Evolutionary conservation across 176 grass and related monocot species (phyloP).

Genomic region (Guadua angustifolia): DNA sequence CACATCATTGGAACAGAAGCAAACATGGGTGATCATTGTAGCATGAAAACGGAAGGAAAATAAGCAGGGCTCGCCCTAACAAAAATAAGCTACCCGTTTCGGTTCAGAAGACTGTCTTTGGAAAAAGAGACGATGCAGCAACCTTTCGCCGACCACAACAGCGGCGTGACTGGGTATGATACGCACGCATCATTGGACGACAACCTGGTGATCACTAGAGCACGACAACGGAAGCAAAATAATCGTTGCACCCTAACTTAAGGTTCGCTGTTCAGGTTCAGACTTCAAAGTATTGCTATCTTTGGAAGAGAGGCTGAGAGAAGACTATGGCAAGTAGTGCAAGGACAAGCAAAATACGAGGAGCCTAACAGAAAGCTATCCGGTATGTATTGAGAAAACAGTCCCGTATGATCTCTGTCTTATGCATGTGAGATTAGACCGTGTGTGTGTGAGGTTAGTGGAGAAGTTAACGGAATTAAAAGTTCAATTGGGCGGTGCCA

Average conservation of each 20-base stretch:
- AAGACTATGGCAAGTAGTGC: no score
- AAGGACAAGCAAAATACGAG: no score
- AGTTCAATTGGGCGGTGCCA: no score
- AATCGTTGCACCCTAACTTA: not conserved
- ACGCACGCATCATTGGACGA: not conserved
- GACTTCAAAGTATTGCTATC: no score
- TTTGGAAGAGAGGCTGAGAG: no score
- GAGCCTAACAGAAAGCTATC: no score
- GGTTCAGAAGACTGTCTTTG: not conserved
- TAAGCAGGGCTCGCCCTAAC: not conserved
- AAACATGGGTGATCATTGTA: not conserved
- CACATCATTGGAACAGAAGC: not conserved
- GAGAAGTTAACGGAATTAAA: no score
- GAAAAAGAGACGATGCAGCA: not conserved
- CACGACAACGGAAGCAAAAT: not conserved
- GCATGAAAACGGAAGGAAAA: not conserved
- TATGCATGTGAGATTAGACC: not conserved
- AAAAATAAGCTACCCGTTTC: not conserved
- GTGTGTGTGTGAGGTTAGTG: no score
- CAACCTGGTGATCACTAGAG: constrained; percentile 10
- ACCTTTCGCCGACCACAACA: not conserved
- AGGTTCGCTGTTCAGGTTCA: no score
- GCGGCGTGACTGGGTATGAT: not conserved
- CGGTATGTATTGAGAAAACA: no score
- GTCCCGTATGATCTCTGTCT: no score